Evolutionary conservation across 2,329 filamentous ascomycete species (phyloP), one percentile per base, ranked within the genome.

Genomic region (Truncatella angustata): DNA sequence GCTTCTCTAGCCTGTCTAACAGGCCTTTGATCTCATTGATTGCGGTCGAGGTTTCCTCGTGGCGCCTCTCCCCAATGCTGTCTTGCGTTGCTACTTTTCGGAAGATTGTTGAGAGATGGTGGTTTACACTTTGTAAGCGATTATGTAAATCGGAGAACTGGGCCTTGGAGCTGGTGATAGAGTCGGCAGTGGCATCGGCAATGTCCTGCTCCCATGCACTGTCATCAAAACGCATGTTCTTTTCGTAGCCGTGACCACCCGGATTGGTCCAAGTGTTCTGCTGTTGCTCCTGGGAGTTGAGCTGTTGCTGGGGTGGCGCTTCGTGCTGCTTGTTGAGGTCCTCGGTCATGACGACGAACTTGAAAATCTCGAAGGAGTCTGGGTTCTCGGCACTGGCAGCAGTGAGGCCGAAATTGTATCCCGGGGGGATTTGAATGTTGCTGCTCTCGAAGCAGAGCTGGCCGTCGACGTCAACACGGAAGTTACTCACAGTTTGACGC

Each of bases 321-420:
- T 72, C 55, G 62, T 63, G 55, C 37, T 66, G 63, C 7, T 67
- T 62, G 46, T 70, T 63, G 52, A 63, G 67, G 26, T 68, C 67
- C 23, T 84, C 80, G 10, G 81, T 85, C 64, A 86, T 83, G 48
- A 94, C 82, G 32, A 88, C 79, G 66, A 97, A 81, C 68, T 93
- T 95, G 77, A 92, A 94, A 59, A 96, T 71, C 71, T 99, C 94
- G 64, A 97, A 96, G 4, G 91, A 96, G 72, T 99, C 94, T 1
- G 94, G 91, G 62, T 85, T 92, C 60, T 97, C 93, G 26, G 90
- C 89, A 3, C 90, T 93, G 14, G 90, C 89, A 37, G 93, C 94
- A 11, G 88, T 91, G 60, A 99, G 75, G 62, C 94, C 94, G 59
- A 96, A 90, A 67, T 82, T 81, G 74, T 97, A 95, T 59, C 90